Evolutionary conservation across 139 green algal genomes (phyloP).

Genomic region (Diplosphaera chodatii): DNA sequence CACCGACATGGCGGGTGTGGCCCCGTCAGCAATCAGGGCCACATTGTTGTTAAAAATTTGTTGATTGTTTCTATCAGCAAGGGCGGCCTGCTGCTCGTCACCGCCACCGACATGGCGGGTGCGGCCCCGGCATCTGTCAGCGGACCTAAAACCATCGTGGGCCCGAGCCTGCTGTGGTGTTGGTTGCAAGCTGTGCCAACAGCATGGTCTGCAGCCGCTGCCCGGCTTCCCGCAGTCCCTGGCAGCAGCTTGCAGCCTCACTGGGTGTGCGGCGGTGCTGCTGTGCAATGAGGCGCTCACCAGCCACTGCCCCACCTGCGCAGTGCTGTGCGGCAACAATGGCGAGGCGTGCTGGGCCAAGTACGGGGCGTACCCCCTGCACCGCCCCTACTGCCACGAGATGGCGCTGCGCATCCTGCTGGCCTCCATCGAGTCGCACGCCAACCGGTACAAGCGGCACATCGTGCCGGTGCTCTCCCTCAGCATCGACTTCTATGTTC

Average conservation of each 20-base stretch:
- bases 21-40: no score
- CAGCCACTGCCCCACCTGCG: no score
- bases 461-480: constrained; percentile 88
- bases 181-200: no score
- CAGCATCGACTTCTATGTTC: constrained; percentile 95
- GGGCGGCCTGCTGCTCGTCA: constrained; percentile 89
- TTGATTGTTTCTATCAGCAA: constrained; percentile 34
- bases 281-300: constrained; percentile 88
- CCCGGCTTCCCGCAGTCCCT: no score
- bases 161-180: neutral
- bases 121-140: no score
- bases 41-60: no score
- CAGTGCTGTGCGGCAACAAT: constrained; percentile 93
- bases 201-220: neutral
- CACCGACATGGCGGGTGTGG: constrained; percentile 85
- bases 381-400: constrained; percentile 93
- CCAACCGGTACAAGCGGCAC: constrained; percentile 76
- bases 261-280: constrained; percentile 83
- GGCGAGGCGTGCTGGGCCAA: constrained; percentile 89
- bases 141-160: no score
- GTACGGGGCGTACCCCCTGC: constrained; percentile 88
- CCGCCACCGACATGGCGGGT: constrained; percentile 93
- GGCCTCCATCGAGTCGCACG: constrained; percentile 62
- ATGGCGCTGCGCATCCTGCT: constrained; percentile 91
- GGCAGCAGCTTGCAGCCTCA: no score